phyloP scores from a whole-genome alignment of 2,329 filamentous ascomycete species.

The Colletotrichum agaves region DNA sequence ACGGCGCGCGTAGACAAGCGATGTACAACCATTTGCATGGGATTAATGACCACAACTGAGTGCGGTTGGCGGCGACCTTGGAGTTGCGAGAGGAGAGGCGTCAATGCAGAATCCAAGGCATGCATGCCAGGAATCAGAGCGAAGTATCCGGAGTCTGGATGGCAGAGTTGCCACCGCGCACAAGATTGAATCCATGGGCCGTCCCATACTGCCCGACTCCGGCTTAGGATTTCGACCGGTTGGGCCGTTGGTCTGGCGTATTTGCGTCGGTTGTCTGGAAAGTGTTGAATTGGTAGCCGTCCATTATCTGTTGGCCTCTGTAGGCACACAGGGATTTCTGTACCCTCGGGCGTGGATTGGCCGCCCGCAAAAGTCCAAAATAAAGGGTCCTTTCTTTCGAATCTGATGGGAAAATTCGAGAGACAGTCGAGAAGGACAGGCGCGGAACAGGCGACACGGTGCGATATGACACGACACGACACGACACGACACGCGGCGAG shows the following conservation, averaged over 20 bases:
- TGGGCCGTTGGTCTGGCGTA: slow-evolving; percentile 10
- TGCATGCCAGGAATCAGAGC: neutral
- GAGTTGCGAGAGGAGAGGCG: neutral
- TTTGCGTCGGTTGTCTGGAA: slow-evolving; percentile 9
- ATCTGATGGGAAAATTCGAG: neutral
- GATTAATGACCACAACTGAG: slow-evolving; percentile 7
- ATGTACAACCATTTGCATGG: neutral
- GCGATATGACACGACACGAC: neutral
- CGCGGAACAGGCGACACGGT: neutral
- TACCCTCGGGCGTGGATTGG: slow-evolving; percentile 7
- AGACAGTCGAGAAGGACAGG: slow-evolving; percentile 2
- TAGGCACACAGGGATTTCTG: too few relatives aligned
- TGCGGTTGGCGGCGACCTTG: neutral
- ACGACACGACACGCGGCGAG: slow-evolving; percentile 14
- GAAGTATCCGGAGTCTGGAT: slow-evolving; percentile 10
- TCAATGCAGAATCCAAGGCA: neutral
- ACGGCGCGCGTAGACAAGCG: too few relatives aligned
- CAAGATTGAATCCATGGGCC: neutral
- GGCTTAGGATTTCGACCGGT: neutral
- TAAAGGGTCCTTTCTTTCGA: neutral
- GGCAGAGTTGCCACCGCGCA: neutral
- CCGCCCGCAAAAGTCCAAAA: neutral
- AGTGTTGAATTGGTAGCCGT: slow-evolving; percentile 21
- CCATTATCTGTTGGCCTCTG: neutral
- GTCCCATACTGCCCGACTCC: slow-evolving; percentile 12